Evolutionary conservation across 352 stramenopile species (phyloP), one percentile per base, ranked within the genome.

Genomic region (Phytopythium ostracodes): DNA sequence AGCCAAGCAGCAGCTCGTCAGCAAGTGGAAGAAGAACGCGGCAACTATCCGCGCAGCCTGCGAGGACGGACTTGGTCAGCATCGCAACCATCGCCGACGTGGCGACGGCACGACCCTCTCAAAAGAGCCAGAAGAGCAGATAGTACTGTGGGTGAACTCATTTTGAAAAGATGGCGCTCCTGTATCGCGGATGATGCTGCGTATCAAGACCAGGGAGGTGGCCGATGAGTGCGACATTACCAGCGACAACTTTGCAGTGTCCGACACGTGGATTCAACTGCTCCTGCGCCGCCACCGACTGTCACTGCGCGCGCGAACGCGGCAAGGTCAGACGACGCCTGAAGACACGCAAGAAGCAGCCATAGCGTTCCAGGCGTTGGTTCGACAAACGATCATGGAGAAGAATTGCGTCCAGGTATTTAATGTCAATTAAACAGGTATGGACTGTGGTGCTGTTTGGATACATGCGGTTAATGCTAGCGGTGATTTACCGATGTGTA

Each of bases 401-500:
- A 33, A 63, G 0, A 58, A 63, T 10, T 66, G 52, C 47, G 31
- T n/a, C 9, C 35, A 63, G 38, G 50, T 65, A 11, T 65, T 57
- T 40, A 69, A 65, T 56, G 56, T 56, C 33, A 44, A 62, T 33
- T 50, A 68, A 67, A 71, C 65, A 20, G 42, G 42, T 47, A 24
- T 24, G 42, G 2, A 8, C 5, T 47, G 14, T 10, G 7, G 9
- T 9, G 42, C 20, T 24, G 14, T 24, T 11, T 4, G 22, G 14
- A 47, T 24, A 2, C 4, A 11, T 24, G 3, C 4, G 9, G 20
- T 24, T 4, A 24, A 10, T 47, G 2, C 4, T 25, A 4, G 4
- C 15, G 15, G 15, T 11, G 15, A 17, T 18, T 42, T 42, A 42
- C 2, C 15, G 2, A 2, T 3, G 10, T 18, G 36, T 11, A 42